phyloP scores from a whole-genome alignment of 306 rosid species.

The Cucumis sativus region Cucumber_9930_V3 NC_026657.2:24305501-24306000 shows the following conservation, averaged over 20 bases:
- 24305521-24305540: background rate
- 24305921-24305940: conserved; percentile 10
- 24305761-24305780: conserved; percentile 13
- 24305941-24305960: conserved; percentile 98
- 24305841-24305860: conserved; percentile 74
- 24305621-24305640: background rate
- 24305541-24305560: background rate
- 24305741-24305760: conserved; percentile 38
- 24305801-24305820: conserved; percentile 81
- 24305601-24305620: background rate
- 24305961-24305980: conserved; percentile 75
- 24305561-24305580: background rate
- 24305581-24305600: background rate
- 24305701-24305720: background rate
- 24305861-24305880: background rate
- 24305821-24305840: conserved; percentile 70
- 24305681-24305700: background rate
- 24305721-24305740: conserved; percentile 62
- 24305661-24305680: conserved; percentile 4
- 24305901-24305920: background rate
- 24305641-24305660: background rate
- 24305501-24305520: background rate
- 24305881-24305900: conserved; percentile 1
- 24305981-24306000: conserved; percentile 77
- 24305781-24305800: conserved; percentile 24